Percentiles rank a stretch among this genome's conserved stretches.
These are phyloP conservation scores for Clarkia xantiana DNA, from an alignment of 345 rosid species.

Conservation along the genomic window DNA sequence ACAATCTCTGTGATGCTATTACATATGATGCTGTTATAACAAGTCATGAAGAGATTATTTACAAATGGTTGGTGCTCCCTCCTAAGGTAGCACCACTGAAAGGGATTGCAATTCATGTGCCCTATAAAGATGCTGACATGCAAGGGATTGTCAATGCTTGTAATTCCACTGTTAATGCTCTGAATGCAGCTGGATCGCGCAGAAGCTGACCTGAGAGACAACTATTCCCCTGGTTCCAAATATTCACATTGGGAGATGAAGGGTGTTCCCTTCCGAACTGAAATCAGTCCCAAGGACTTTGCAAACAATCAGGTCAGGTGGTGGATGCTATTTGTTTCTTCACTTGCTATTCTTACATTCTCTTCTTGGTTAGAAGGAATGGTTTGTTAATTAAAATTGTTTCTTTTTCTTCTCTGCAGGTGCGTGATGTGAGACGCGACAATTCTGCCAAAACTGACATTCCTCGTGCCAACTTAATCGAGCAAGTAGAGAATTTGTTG, in stretches of 20 bases:
- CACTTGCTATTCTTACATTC: conserved; percentile 1
- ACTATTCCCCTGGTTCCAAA: conserved; percentile 97
- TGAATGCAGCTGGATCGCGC: conserved; percentile 61
- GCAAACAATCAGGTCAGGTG: conserved; percentile 81
- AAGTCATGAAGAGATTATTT: too few relatives aligned
- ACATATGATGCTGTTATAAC: too few relatives aligned
- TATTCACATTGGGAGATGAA: conserved; percentile 97
- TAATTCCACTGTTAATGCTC: conserved; percentile 46
- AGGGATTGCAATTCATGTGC: conserved; percentile 82
- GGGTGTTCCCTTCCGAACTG: conserved; percentile 91
- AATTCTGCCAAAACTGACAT: conserved; percentile 54
- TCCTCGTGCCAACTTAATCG: conserved; percentile 40
- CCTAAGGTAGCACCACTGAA: conserved; percentile 84
- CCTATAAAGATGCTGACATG: conserved; percentile 83
- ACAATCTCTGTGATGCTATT: too few relatives aligned
- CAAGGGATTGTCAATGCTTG: conserved; percentile 81
- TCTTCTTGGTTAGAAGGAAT: background rate
- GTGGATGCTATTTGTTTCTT: background rate
- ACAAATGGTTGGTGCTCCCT: conserved; percentile 71
- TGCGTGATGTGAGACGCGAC: conserved; percentile 79
- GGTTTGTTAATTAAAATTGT: too few relatives aligned
- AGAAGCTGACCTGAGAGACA: conserved; percentile 67
- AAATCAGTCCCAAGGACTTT: conserved; percentile 88
- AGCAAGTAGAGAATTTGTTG: conserved; percentile 40
- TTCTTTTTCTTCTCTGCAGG: conserved; percentile 28